A percentile compares a stretch with the other conserved stretches of the same genome.
These are phyloP conservation scores for Russula earlei DNA, from an alignment of 768 basidiomycete species.

Conservation along the genomic window DNA sequence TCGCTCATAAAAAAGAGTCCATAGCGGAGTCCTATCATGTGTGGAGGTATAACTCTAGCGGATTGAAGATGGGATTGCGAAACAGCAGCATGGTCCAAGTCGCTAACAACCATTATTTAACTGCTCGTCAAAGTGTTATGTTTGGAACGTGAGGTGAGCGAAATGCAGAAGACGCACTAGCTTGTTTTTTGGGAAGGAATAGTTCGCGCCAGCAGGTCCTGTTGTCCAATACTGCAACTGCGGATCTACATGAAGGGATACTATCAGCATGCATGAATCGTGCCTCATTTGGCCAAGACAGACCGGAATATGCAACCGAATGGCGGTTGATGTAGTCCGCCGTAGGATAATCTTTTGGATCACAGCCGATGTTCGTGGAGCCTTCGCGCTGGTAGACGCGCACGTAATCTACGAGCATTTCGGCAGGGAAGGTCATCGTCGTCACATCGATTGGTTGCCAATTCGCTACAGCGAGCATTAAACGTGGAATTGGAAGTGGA, in stretches of 20 bases:
- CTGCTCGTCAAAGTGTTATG: background rate
- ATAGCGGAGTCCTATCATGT: conserved; percentile 2
- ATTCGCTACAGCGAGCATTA: conserved; percentile 32
- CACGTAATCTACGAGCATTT: conserved; percentile 69
- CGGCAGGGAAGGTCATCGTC: conserved; percentile 59
- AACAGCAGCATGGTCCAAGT: background rate
- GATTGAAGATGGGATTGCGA: background rate
- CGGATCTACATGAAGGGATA: conserved; percentile 21
- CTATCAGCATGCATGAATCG: background rate
- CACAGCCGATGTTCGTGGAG: conserved; percentile 52
- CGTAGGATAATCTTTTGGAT: conserved; percentile 58
- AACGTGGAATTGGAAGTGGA: background rate
- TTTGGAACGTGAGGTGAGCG: background rate
- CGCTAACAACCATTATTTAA: conserved; percentile 6
- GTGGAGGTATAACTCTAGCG: conserved; percentile 7
- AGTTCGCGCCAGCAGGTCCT: conserved; percentile 24
- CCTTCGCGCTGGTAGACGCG: conserved; percentile 68
- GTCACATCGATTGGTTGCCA: conserved; percentile 55
- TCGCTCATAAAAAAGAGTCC: conserved; percentile 4
- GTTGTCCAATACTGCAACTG: conserved; percentile 27
- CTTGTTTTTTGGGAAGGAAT: conserved; percentile 28
- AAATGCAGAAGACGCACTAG: conserved; percentile 1
- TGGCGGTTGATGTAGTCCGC: conserved; percentile 50
- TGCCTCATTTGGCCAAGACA: conserved; percentile 24
- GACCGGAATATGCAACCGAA: conserved; percentile 48